phyloP scores from a whole-genome alignment of 768 basidiomycete genomes.

The Boletus reticuloceps region DNA sequence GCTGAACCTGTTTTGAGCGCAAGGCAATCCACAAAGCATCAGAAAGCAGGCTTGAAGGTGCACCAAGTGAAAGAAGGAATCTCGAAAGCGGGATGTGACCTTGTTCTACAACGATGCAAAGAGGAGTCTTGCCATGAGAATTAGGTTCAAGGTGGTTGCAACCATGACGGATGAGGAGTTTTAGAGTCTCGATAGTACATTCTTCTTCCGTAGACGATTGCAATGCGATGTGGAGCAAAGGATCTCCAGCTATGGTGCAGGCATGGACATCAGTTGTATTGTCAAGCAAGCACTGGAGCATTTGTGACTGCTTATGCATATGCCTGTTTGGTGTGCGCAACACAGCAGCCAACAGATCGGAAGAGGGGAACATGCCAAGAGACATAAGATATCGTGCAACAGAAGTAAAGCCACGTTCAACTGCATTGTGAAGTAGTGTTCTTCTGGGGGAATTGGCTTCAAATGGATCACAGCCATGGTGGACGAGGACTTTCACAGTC shows the following conservation, averaged over 20 bases:
- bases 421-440: not conserved
- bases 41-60: not conserved
- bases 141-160: not conserved
- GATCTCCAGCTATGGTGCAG: not conserved
- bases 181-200: not conserved
- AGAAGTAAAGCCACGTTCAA: not conserved
- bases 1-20: not conserved
- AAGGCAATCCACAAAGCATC: not conserved
- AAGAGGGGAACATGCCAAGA: not conserved
- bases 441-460: not conserved
- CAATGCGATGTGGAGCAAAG: not conserved
- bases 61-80: not conserved
- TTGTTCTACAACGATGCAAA: not conserved
- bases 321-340: not conserved
- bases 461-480: not conserved
- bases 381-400: not conserved
- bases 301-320: not conserved
- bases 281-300: not conserved
- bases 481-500: not conserved
- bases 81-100: no score
- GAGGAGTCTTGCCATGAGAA: not conserved
- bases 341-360: not conserved
- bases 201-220: not conserved
- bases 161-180: not conserved
- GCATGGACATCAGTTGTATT: not conserved